Evolutionary conservation across 2,329 filamentous ascomycete species (phyloP).

Genomic region (Alternaria dauci): DNA sequence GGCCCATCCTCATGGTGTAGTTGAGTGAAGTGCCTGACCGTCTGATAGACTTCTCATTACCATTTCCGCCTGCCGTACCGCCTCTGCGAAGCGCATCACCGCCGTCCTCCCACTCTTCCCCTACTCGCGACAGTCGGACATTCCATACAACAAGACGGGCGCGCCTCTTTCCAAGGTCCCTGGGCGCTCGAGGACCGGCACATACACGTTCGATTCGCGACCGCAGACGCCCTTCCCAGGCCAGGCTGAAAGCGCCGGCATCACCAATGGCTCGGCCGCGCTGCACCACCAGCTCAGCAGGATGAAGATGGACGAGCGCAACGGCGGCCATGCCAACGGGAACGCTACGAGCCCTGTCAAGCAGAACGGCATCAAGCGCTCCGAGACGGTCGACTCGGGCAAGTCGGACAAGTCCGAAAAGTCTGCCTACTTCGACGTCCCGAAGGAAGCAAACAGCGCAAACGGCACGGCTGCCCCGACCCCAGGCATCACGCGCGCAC

Average conservation of each 20-base stretch:
- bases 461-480: conserved; percentile 25
- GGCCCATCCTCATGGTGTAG: conserved; percentile 36
- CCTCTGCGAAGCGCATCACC: conserved; percentile 90
- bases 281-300: conserved; percentile 78
- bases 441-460: conserved; percentile 45
- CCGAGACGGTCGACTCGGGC: conserved; percentile 44
- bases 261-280: conserved; percentile 72
- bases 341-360: conserved; percentile 38
- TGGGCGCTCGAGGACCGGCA: conserved; percentile 56
- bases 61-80: conserved; percentile 96
- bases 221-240: conserved; percentile 84
- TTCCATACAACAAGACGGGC: conserved; percentile 95
- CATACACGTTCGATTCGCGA: conserved; percentile 88
- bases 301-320: conserved; percentile 68
- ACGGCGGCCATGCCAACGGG: conserved; percentile 39
- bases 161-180: conserved; percentile 80
- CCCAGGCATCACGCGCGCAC: conserved; percentile 30
- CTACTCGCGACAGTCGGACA: conserved; percentile 94
- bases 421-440: conserved; percentile 26
- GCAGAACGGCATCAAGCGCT: conserved; percentile 38
- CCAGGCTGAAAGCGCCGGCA: conserved; percentile 69
- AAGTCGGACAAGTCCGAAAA: conserved; percentile 42
- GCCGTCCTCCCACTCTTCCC: conserved; percentile 95
- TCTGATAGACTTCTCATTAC: conserved; percentile 78
- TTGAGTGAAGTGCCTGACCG: conserved; percentile 38